These are phyloP conservation scores for Tylopilus vinaceipallidus DNA, from an alignment of 768 basidiomycete genomes.

Conservation along the genomic window DNA sequence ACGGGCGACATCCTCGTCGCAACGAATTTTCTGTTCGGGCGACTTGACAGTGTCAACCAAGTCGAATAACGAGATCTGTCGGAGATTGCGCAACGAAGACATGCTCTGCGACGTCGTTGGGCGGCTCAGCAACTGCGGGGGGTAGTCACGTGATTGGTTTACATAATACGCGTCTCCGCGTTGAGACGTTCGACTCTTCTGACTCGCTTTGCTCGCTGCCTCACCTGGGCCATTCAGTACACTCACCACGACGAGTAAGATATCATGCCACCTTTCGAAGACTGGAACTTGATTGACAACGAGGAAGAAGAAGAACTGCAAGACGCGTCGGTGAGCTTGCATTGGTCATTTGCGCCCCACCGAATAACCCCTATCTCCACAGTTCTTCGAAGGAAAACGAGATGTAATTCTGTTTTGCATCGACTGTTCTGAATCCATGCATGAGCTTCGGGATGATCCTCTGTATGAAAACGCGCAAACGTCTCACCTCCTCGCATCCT, in stretches of 20 bases:
- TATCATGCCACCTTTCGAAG: conserved; percentile 67
- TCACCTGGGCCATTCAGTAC: not conserved
- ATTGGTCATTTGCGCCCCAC: conserved; percentile 9
- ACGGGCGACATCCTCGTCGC: conserved; percentile 67
- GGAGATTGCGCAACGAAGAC: conserved; percentile 26
- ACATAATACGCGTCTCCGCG: conserved; percentile 25
- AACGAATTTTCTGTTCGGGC: conserved; percentile 59
- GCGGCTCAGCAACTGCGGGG: not conserved
- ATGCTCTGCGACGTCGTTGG: not conserved
- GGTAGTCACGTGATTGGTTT: conserved; percentile 19
- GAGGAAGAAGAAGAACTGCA: conserved; percentile 84
- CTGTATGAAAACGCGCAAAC: conserved; percentile 64
- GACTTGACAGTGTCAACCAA: conserved; percentile 12
- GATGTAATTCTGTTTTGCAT: conserved; percentile 96
- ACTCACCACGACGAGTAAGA: not conserved
- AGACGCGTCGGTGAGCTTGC: conserved; percentile 53
- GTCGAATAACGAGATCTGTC: conserved; percentile 29
- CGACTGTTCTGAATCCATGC: conserved; percentile 92
- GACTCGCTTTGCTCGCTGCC: conserved; percentile 1
- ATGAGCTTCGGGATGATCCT: conserved; percentile 62
- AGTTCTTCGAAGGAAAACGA: conserved; percentile 71
- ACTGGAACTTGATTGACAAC: conserved; percentile 77
- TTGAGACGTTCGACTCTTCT: not conserved
- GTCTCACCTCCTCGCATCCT: conserved; percentile 73
- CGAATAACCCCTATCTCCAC: conserved; percentile 16